These are phyloP conservation scores for Amesomyces nigricolor DNA, from an alignment of 2,329 filamentous ascomycete species.

Conservation along the genomic window DNA sequence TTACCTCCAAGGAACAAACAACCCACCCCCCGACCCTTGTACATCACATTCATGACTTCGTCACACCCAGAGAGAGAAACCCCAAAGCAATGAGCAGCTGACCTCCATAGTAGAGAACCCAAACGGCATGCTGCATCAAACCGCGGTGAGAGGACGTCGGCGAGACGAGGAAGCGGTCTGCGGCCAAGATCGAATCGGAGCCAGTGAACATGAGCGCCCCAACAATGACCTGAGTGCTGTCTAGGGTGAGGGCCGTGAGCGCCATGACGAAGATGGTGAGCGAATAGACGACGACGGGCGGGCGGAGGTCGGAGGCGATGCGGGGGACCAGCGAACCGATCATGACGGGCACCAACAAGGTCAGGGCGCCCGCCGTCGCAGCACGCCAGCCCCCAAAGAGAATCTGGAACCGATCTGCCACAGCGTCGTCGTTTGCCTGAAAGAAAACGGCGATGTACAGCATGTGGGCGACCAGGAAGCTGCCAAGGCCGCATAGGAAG, in stretches of 20 bases:
- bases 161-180: conserved; percentile 31
- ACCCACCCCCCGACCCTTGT: not conserved
- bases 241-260: conserved; percentile 29
- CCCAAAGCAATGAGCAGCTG: conserved; percentile 32
- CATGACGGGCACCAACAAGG: conserved; percentile 28
- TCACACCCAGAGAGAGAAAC: not conserved
- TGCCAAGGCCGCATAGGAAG: conserved; percentile 32
- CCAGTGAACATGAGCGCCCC: conserved; percentile 32
- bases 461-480: conserved; percentile 33
- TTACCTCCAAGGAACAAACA: too few relatives aligned
- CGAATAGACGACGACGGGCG: conserved; percentile 32
- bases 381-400: conserved; percentile 14
- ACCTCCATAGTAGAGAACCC: conserved; percentile 34
- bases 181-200: conserved; percentile 32
- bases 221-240: conserved; percentile 22
- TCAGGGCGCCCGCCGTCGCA: conserved; percentile 17
- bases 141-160: conserved; percentile 21
- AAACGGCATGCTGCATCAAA: conserved; percentile 33
- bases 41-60: not conserved
- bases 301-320: conserved; percentile 23
- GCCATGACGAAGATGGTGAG: conserved; percentile 31
- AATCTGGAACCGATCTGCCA: conserved; percentile 1
- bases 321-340: conserved; percentile 27
- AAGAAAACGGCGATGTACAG: conserved; percentile 32
- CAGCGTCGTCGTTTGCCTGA: conserved; percentile 12